phyloP scores from a whole-genome alignment of 257 asterid species.

The Ocimum tenuiflorum region DNA sequence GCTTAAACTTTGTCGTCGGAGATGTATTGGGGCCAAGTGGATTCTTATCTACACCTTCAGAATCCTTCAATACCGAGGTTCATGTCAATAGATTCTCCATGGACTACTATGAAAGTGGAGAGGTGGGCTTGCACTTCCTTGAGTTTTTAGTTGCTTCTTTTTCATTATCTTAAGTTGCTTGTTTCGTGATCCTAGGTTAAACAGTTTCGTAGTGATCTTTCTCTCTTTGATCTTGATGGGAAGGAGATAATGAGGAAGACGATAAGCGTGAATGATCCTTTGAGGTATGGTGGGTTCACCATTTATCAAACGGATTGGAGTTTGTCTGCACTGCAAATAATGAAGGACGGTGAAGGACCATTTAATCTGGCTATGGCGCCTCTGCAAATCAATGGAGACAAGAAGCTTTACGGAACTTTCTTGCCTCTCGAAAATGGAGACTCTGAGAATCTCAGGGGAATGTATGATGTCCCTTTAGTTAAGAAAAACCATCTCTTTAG shows the following conservation, averaged over 20 bases:
- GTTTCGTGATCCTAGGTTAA: slow-evolving; percentile 49
- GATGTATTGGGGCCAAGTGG: slow-evolving; percentile 59
- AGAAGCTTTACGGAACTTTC: slow-evolving; percentile 81
- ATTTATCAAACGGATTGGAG: slow-evolving; percentile 63
- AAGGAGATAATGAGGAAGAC: slow-evolving; percentile 86
- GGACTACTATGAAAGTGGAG: slow-evolving; percentile 84
- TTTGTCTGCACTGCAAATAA: slow-evolving; percentile 62
- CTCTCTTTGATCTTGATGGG: slow-evolving; percentile 65
- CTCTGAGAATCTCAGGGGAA: slow-evolving; percentile 61
- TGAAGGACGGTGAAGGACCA: slow-evolving; percentile 80
- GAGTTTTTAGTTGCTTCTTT: too few relatives aligned
- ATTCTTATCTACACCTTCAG: slow-evolving; percentile 65
- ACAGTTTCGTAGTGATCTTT: slow-evolving; percentile 82
- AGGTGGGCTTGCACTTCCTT: slow-evolving; percentile 48
- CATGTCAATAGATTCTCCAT: slow-evolving; percentile 65
- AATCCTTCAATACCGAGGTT: slow-evolving; percentile 77
- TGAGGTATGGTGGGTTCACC: slow-evolving; percentile 78
- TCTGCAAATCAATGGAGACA: slow-evolving; percentile 68
- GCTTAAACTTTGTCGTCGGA: slow-evolving; percentile 70
- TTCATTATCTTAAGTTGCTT: neutral
- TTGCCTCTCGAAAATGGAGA: slow-evolving; percentile 56
- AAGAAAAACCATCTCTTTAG: neutral
- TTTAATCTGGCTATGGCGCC: slow-evolving; percentile 96
- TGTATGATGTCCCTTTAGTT: slow-evolving; percentile 45
- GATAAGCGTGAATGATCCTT: slow-evolving; percentile 77